phyloP scores from a whole-genome alignment of 306 rosid genomes.

The Vicia villosa region DNA sequence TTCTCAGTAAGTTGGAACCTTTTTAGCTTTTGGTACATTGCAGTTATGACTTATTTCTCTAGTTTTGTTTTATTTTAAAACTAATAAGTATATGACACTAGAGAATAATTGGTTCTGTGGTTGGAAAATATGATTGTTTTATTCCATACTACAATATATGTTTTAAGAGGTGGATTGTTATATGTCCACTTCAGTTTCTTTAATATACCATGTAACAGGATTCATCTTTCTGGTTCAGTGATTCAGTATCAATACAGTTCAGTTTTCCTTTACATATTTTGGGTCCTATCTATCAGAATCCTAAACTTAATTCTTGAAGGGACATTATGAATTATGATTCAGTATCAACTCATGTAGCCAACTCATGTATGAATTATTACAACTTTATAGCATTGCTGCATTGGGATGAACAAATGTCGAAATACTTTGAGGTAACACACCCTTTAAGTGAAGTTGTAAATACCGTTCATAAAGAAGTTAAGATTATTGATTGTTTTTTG shows the following conservation, averaged over 20 bases:
- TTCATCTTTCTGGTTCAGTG: neutral
- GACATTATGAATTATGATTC: neutral
- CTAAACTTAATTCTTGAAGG: neutral
- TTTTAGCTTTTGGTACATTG: neutral
- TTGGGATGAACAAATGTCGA: too few species aligned
- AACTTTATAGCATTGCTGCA: too few species aligned
- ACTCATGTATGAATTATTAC: neutral
- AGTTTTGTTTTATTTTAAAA: neutral
- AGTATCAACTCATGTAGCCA: neutral
- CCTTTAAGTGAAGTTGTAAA: neutral
- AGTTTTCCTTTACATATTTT: neutral
- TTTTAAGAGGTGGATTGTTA: neutral
- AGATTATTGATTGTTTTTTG: neutral
- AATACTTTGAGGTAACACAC: neutral
- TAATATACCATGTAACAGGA: neutral
- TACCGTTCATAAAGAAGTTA: neutral
- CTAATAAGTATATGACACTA: neutral
- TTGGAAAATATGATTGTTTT: slow-evolving; percentile 6
- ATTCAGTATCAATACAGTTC: neutral
- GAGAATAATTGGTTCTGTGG: neutral
- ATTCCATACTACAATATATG: neutral
- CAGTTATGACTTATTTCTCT: neutral
- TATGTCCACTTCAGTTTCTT: neutral
- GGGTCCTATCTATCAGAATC: neutral
- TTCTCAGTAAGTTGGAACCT: too few species aligned